Conservation (phyloP, 345 rosid genomes). For the Nephelium lappaceum region DNA sequence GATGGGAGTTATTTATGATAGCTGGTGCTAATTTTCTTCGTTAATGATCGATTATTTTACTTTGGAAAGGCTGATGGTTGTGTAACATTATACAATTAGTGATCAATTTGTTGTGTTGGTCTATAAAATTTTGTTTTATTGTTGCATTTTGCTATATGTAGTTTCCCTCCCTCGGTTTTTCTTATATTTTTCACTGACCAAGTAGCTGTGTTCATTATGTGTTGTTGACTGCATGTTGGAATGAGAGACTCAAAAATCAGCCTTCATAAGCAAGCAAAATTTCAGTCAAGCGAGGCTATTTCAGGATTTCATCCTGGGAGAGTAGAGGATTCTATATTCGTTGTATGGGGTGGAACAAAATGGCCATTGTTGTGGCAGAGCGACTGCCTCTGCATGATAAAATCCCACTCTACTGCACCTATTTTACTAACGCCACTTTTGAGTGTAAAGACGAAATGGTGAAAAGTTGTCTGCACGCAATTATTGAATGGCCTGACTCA, state of each 20-base stretch:
- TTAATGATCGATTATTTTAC: neutral
- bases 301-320: too few species aligned
- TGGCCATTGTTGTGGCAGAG: neutral
- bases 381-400: neutral
- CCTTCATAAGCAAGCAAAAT: too few species aligned
- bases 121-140: slow-evolving; percentile 34
- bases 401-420: too few species aligned
- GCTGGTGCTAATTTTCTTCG: slow-evolving; percentile 18
- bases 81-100: slow-evolving; percentile 35
- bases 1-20: slow-evolving; percentile 26
- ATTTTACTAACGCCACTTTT: neutral
- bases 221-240: neutral
- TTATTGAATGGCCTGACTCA: neutral
- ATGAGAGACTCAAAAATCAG: neutral
- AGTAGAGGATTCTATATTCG: too few species aligned
- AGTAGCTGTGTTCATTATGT: neutral
- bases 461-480: neutral
- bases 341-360: neutral
- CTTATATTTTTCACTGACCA: neutral
- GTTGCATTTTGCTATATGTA: neutral
- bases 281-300: too few species aligned
- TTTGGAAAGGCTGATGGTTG: slow-evolving; percentile 5
- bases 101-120: slow-evolving; percentile 21
- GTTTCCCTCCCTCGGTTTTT: neutral
- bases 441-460: neutral